Base-by-base conservation (phyloP, 305 asterid genomes). In the Plantago coronopus region DNA sequence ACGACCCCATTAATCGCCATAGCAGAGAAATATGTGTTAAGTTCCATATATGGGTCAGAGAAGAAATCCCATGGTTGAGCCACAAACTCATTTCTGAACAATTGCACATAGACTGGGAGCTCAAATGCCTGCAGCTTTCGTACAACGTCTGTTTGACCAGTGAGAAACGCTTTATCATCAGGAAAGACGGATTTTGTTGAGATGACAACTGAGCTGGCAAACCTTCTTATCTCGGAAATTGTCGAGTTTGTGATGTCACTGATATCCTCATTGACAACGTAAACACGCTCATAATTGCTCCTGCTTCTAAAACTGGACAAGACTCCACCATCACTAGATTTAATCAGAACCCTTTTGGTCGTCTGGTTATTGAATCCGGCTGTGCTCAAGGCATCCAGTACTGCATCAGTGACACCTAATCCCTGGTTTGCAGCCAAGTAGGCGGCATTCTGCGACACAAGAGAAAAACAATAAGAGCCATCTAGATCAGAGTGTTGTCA, bases 1-100 rank as follows among this genome's bases (percentile, higher is more conserved):
- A 81, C 67, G 63, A 85, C 76, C 38, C 96, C 99, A 34, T 76
- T 29, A 47, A 83, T 54, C 11, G 73, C 78, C 71, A 72, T 63
- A 38, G 13, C 38, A 0, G 48, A 37, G 18, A 66, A 57, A 31
- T 61, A 67, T 0, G 74, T 56, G 83, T 85, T 85, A 18, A 85
- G 29, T 84, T 93, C 96, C 38, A 78, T 65, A 25, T 79, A 79
- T 20, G 99, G 70, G 68, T 93, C 97, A 23, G 87, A 71, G 61
- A 74, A 83, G 81, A 74, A 85, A 67, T 93, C 99, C 91, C 96
- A 87, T 43, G 99, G 66, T 67, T 89, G 96, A 74, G 97, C 83
- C 5, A 72, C 57, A 72, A 77, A 93, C 86, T 93, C 99, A 49
- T 89, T 93, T 47, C 59, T 62, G 72, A 93, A 83, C 14, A 48